These are phyloP conservation scores for Cryphonectria nitschkei DNA, from an alignment of 2,329 filamentous ascomycete genomes.

Conservation along the genomic window DNA sequence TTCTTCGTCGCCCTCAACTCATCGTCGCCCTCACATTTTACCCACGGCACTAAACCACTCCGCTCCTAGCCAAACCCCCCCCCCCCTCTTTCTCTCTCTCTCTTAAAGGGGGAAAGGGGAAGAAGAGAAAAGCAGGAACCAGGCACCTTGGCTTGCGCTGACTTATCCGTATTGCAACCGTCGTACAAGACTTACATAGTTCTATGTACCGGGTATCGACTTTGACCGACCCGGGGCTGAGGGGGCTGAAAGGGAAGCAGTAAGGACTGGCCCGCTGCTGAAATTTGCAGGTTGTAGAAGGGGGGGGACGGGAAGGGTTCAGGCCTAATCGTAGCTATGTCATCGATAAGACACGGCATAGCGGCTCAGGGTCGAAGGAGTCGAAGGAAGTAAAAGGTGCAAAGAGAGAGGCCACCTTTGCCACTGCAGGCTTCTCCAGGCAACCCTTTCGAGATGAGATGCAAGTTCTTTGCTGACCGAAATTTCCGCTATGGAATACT, in stretches of 20 bases:
- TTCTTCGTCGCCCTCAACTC: background rate
- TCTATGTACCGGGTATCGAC: background rate
- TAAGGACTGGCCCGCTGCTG: background rate
- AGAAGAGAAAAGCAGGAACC: background rate
- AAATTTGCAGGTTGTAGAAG: background rate
- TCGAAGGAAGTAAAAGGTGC: background rate
- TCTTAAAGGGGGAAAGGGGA: background rate
- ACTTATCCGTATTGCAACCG: background rate
- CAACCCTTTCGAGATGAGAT: background rate
- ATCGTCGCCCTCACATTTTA: background rate
- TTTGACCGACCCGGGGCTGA: background rate
- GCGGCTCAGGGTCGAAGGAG: background rate
- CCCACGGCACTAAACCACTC: background rate
- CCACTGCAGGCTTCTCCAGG: background rate
- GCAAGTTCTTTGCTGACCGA: background rate
- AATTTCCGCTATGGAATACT: background rate
- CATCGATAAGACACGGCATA: background rate
- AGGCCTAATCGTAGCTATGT: background rate
- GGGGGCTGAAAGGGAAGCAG: background rate
- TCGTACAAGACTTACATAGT: background rate
- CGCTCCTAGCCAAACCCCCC: background rate
- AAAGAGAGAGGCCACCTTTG: background rate
- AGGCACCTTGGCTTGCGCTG: conserved; percentile 10
- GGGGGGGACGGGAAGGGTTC: background rate
- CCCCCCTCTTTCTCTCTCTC: too few species aligned